Evolutionary conservation across 2,329 filamentous ascomycete genomes (phyloP).

Genomic region (Aspergillus ochraceoroseus): DNA sequence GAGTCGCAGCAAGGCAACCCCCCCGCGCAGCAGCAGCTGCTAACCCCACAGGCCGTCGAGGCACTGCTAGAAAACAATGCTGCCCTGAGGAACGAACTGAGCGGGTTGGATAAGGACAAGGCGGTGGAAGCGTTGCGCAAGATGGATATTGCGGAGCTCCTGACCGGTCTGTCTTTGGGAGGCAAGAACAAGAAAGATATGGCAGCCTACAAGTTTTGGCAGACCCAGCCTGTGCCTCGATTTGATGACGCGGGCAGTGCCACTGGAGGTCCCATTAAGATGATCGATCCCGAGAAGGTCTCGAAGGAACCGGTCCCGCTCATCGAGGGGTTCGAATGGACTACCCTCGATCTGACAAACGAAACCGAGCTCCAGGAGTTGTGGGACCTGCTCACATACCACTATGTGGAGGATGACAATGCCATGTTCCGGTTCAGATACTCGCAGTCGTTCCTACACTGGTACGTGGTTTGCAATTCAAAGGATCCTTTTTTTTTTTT

Average conservation of each 20-base stretch:
- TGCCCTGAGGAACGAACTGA: constrained; percentile 67
- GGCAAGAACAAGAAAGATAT: constrained; percentile 94
- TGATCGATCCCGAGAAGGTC: constrained; percentile 72
- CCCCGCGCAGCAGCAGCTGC: constrained; percentile 29
- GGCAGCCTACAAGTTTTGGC: constrained; percentile 98
- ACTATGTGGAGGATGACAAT: constrained; percentile 96
- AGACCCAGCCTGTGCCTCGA: constrained; percentile 88
- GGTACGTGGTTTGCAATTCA: no score
- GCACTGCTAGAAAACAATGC: constrained; percentile 48
- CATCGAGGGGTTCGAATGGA: constrained; percentile 87
- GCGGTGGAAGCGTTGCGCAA: constrained; percentile 49
- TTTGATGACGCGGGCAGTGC: constrained; percentile 59
- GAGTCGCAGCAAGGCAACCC: constrained; percentile 14
- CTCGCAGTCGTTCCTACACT: constrained; percentile 79
- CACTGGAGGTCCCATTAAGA: constrained; percentile 77
- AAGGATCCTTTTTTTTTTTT: not conserved
- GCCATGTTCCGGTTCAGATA: constrained; percentile 98
- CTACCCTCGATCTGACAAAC: constrained; percentile 76
- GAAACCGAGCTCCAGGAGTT: constrained; percentile 79
- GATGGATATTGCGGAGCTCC: constrained; percentile 46
- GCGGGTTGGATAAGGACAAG: constrained; percentile 62
- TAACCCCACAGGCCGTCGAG: constrained; percentile 38
- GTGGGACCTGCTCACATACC: constrained; percentile 82
- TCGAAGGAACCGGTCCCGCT: constrained; percentile 70
- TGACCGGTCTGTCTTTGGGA: constrained; percentile 58